Evolutionary conservation across 2,329 filamentous ascomycete genomes (phyloP).

Genomic region (Arthrobotrys sphaeroides): DNA sequence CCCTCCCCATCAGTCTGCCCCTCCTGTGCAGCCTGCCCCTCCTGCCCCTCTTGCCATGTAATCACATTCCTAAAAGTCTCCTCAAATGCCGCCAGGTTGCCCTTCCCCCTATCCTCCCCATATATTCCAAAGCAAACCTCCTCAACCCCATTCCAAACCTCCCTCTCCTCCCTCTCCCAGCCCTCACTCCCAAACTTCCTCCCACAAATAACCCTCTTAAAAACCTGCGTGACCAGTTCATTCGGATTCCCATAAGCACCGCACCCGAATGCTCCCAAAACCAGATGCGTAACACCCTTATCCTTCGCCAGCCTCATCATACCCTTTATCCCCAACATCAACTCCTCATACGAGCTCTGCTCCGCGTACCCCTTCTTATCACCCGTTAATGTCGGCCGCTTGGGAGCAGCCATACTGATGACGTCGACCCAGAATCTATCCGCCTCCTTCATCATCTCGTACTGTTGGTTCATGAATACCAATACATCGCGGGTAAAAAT

Average conservation of each 20-base stretch:
- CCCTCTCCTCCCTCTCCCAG: constrained; percentile 56
- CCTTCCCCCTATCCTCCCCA: constrained; percentile 62
- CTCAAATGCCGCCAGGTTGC: constrained; percentile 64
- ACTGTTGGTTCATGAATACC: constrained; percentile 66
- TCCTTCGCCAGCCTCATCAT: constrained; percentile 67
- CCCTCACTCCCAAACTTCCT: constrained; percentile 55
- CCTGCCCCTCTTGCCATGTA: constrained; percentile 60
- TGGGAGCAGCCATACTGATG: constrained; percentile 69
- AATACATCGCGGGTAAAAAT: constrained; percentile 70
- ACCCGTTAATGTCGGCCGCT: constrained; percentile 67
- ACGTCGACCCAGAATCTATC: constrained; percentile 71
- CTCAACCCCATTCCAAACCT: constrained; percentile 64
- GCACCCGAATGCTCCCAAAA: constrained; percentile 73
- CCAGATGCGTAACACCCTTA: constrained; percentile 65
- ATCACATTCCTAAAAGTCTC: constrained; percentile 64
- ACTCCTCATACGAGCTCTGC: constrained; percentile 66
- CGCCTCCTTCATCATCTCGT: constrained; percentile 62
- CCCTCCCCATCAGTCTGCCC: neutral
- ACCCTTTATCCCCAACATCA: constrained; percentile 68
- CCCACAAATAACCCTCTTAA: constrained; percentile 64
- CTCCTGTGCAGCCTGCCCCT: constrained; percentile 62
- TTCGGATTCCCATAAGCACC: constrained; percentile 72
- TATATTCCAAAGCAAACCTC: constrained; percentile 71
- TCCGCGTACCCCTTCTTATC: constrained; percentile 62
- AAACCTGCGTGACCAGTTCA: constrained; percentile 68